These are phyloP conservation scores for Rhodotorula sp. DNA, from an alignment of 1,284 basidiomycete genomes.

Conservation along the genomic window DNA sequence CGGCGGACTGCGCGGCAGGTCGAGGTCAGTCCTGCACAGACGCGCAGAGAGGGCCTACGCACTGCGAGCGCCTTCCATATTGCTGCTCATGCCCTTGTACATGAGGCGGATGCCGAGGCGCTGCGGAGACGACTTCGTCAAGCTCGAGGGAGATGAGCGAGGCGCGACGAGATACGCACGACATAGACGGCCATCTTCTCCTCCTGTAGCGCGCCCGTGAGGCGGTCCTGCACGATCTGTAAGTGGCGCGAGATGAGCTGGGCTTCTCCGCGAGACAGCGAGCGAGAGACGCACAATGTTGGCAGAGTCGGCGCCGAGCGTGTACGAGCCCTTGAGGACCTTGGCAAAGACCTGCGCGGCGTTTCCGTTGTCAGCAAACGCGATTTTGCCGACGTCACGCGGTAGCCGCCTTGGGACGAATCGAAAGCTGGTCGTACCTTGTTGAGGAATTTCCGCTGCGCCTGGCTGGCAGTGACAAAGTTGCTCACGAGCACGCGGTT, in stretches of 20 bases:
- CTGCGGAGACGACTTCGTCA: neutral
- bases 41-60: neutral
- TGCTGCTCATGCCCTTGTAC: conserved; percentile 56
- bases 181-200: conserved; percentile 98
- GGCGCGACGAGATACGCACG: neutral
- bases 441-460: conserved; percentile 95
- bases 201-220: conserved; percentile 88
- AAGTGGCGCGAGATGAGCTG: neutral
- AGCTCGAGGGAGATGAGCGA: neutral
- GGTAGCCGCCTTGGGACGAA: neutral
- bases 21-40: neutral
- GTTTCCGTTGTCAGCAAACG: no score
- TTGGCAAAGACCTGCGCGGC: conserved; percentile 15
- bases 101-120: conserved; percentile 45
- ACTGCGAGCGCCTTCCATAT: conserved; percentile 84
- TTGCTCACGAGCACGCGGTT: conserved; percentile 85
- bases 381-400: neutral
- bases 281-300: conserved; percentile 66
- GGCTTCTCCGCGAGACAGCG: conserved; percentile 21
- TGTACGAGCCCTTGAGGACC: conserved; percentile 74
- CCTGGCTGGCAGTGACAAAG: conserved; percentile 94
- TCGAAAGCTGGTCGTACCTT: conserved; percentile 55
- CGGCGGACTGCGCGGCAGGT: conserved; percentile 55
- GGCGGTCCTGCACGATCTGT: conserved; percentile 76
- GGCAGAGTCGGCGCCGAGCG: conserved; percentile 87